Conservation (phyloP, 371 early-diverging fungal species). For the Batkoa obscura region DNA sequence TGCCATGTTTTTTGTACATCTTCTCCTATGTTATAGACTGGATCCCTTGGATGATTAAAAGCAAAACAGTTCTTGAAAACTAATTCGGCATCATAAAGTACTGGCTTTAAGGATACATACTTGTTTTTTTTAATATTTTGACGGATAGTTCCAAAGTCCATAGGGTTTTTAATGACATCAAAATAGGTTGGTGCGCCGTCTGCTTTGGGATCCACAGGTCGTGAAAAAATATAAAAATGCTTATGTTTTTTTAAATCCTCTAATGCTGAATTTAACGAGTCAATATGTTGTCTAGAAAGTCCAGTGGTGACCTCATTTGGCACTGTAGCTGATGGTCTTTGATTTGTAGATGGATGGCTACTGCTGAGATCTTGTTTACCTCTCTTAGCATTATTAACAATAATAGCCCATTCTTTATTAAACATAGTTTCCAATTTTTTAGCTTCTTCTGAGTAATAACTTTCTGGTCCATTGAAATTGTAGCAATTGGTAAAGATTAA, state of each 20-base stretch:
- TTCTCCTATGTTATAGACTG: slow-evolving; percentile 44
- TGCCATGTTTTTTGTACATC: slow-evolving; percentile 21
- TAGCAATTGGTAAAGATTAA: slow-evolving; percentile 88
- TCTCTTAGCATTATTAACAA: neutral
- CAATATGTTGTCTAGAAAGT: neutral
- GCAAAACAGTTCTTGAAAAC: slow-evolving; percentile 74
- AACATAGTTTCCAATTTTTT: neutral
- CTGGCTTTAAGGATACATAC: slow-evolving; percentile 25
- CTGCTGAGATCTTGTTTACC: neutral
- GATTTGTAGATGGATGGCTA: too few relatives aligned
- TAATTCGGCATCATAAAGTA: slow-evolving; percentile 28
- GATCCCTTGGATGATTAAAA: slow-evolving; percentile 69
- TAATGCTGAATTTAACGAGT: neutral
- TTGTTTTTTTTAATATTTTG: slow-evolving; percentile 17
- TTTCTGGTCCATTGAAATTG: slow-evolving; percentile 48
- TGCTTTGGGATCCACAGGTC: slow-evolving; percentile 25
- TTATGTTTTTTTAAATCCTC: neutral
- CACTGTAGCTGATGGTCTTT: neutral
- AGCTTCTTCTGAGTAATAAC: slow-evolving; percentile 1
- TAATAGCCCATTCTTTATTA: neutral
- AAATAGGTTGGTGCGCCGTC: slow-evolving; percentile 31
- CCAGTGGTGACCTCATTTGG: neutral
- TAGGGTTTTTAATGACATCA: slow-evolving; percentile 33
- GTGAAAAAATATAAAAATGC: slow-evolving; percentile 9
- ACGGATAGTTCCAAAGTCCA: slow-evolving; percentile 30